Conservation (phyloP, 2,329 filamentous ascomycete genomes). For the Microcera coccophila region DNA sequence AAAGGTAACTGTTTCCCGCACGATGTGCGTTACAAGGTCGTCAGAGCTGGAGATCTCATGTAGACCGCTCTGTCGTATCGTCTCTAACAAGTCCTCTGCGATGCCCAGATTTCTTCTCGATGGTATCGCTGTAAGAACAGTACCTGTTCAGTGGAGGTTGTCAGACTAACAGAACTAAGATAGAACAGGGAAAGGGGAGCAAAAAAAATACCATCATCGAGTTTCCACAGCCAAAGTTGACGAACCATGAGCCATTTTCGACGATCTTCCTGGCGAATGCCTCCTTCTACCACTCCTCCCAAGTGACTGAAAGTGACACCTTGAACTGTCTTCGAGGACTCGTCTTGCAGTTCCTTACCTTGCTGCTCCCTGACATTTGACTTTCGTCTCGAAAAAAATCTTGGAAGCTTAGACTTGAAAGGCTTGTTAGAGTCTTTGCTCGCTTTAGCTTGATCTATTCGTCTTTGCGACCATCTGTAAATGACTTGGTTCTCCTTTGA, state of each 20-base stretch:
- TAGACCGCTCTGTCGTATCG: constrained; percentile 12
- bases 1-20: constrained; percentile 9
- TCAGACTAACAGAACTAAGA: too few relatives aligned
- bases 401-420: too few relatives aligned
- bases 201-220: constrained; percentile 15
- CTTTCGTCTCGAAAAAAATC: not conserved
- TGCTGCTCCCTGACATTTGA: not conserved
- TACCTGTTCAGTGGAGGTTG: too few relatives aligned
- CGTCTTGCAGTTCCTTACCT: not conserved
- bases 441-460: not conserved
- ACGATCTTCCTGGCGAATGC: constrained; percentile 6
- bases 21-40: constrained; percentile 10
- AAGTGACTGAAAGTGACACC: too few relatives aligned
- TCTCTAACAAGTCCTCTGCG: constrained; percentile 13
- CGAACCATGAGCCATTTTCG: constrained; percentile 9
- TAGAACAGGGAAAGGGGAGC: too few relatives aligned
- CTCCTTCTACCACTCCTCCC: too few relatives aligned
- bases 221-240: constrained; percentile 19
- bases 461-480: constrained; percentile 4
- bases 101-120: constrained; percentile 3
- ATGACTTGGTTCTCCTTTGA: constrained; percentile 8
- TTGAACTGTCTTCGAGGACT: not conserved
- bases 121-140: constrained; percentile 12
- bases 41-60: constrained; percentile 4
- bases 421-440: not conserved